Base-by-base conservation (phyloP, 768 basidiomycete genomes). In the Tulasnella sp. region DNA sequence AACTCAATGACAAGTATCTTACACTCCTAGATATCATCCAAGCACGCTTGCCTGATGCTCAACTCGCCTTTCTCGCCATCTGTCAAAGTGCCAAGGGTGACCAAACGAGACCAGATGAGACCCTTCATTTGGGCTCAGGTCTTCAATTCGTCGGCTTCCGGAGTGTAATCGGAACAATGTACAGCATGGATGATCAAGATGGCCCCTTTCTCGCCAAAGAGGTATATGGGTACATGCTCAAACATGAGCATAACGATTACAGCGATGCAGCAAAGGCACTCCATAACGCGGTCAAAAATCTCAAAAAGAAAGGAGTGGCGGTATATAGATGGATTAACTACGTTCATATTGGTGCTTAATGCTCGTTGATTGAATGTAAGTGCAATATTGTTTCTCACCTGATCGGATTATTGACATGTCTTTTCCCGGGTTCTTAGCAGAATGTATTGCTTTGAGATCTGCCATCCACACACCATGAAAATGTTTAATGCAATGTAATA, bases 81-180 rank as follows among this genome's bases (percentile, higher is more conserved):
- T 40, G 39, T n/a, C 16, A 9, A 12, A 25, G 24, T 12, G 43
- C 43, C 5, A 16, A 22, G 9, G 43, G 43, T 9, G 43, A 45
- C 27, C 16, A 31, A 5, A 6, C 16, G 16, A 45, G 24, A 5
- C 43, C 43, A 27, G 43, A 45, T 16, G 8, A 45, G 20, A n/a
- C 16, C 15, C 16, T 45, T 25, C 7, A 45, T 31, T 31, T 45
- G 5, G 20, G 24, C 5, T 10, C 39, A 25, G 39, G n/a, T n/a
- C 6, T 40, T 16, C 39, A 20, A 5, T 40, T 40, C 27, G 43
- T 31, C 32, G 43, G 43, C 8, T 45, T 45, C 20, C 43, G 43
- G 16, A 27, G 43, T 7, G 43, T 45, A n/a, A 31, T 45, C n/a
- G 43, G 43, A 9, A 45, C 43, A 27, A 45, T 45, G 22, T 45